Conservation (phyloP, 2,329 filamentous ascomycete genomes). For the Lachnellula suecica region DNA sequence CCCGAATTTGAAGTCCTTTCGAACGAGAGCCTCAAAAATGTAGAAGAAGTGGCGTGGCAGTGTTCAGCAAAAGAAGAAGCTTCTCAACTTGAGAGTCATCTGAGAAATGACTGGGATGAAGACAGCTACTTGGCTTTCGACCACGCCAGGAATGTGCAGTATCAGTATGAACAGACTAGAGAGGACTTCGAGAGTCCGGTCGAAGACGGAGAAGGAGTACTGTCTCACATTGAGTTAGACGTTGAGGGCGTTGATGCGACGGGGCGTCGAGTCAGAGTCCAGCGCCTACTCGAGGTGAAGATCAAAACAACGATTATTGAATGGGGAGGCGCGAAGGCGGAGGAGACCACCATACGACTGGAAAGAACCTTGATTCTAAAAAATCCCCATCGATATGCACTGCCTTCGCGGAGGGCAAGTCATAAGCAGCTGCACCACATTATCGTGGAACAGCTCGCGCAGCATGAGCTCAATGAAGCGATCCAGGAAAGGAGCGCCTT, state of each 20-base stretch:
- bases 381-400: neutral
- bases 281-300: slow-evolving; percentile 1
- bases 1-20: neutral
- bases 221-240: slow-evolving; percentile 2
- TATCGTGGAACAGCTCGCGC: neutral
- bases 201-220: too few relatives aligned
- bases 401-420: neutral
- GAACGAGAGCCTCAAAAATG: neutral
- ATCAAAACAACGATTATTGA: neutral
- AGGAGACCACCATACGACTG: neutral
- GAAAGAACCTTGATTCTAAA: neutral
- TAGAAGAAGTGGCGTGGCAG: neutral
- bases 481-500: slow-evolving; percentile 2
- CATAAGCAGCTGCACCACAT: neutral
- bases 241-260: slow-evolving; percentile 2
- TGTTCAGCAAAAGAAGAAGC: neutral
- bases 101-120: neutral
- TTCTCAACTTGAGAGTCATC: neutral
- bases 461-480: slow-evolving; percentile 4
- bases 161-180: neutral
- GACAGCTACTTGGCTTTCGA: neutral
- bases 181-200: too few relatives aligned
- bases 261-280: neutral
- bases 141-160: neutral
- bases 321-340: neutral